These are phyloP conservation scores for Lepidium campestre DNA, from an alignment of 441 rosid genomes.

Conservation along the genomic window DNA sequence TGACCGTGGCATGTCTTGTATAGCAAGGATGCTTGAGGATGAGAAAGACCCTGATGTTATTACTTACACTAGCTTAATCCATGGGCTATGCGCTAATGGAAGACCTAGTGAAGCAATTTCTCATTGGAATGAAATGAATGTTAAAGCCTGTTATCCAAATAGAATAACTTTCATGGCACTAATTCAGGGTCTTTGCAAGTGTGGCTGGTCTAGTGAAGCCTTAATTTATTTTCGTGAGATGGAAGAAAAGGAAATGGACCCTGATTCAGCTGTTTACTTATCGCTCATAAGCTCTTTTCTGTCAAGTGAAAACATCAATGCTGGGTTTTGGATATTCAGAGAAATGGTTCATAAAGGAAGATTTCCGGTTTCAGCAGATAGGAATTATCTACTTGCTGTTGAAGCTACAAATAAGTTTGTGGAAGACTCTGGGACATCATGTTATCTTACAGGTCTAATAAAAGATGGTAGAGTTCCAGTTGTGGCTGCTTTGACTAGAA, in stretches of 20 bases:
- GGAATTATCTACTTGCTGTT: conserved; percentile 37
- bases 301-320: conserved; percentile 32
- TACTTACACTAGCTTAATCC: conserved; percentile 63
- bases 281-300: conserved; percentile 47
- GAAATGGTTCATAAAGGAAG: conserved; percentile 55
- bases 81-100: conserved; percentile 61
- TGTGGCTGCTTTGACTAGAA: conserved; percentile 23
- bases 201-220: conserved; percentile 57
- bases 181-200: conserved; percentile 77
- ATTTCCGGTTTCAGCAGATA: conserved; percentile 47
- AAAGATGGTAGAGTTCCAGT: conserved; percentile 39
- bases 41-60: conserved; percentile 62
- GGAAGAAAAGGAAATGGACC: conserved; percentile 58
- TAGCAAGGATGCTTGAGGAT: conserved; percentile 45
- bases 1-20: conserved; percentile 50
- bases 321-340: conserved; percentile 52
- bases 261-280: conserved; percentile 55
- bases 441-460: conserved; percentile 42
- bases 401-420: conserved; percentile 48
- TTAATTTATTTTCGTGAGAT: conserved; percentile 52
- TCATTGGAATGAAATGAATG: conserved; percentile 64
- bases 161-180: conserved; percentile 62
- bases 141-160: conserved; percentile 44
- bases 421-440: conserved; percentile 49
- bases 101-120: conserved; percentile 66